A percentile compares a stretch with the other conserved stretches of the same genome.
Evolutionary conservation across 495 filamentous ascomycete species (phyloP).

Genomic region (Mytilinidion resinicola): DNA sequence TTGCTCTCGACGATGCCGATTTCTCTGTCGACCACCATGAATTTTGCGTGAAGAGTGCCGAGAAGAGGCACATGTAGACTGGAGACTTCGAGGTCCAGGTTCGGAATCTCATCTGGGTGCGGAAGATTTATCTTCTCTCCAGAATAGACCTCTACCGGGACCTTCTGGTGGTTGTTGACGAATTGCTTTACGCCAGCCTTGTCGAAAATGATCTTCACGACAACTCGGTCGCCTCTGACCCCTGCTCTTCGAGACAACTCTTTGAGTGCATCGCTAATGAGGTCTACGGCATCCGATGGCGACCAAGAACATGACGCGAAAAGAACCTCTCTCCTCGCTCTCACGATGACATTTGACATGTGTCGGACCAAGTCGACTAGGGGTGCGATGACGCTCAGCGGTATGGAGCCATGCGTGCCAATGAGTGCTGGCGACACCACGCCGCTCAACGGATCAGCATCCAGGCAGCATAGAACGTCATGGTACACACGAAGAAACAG

Average conservation of each 20-base stretch:
- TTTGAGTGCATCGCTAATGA: conserved; percentile 60
- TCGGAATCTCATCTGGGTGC: conserved; percentile 54
- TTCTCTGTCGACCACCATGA: conserved; percentile 68
- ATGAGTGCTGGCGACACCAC: conserved; percentile 64
- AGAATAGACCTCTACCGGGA: conserved; percentile 52
- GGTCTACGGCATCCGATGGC: conserved; percentile 58
- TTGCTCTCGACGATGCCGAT: conserved; percentile 65
- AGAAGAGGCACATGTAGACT: conserved; percentile 65
- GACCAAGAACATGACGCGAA: conserved; percentile 47
- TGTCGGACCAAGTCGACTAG: conserved; percentile 66
- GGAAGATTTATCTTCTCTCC: conserved; percentile 54
- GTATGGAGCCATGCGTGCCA: conserved; percentile 59
- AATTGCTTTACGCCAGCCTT: conserved; percentile 30
- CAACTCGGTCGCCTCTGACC: conserved; percentile 48
- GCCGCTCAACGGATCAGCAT: conserved; percentile 49
- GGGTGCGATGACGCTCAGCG: conserved; percentile 62
- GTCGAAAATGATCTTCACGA: conserved; percentile 73
- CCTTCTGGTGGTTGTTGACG: conserved; percentile 55
- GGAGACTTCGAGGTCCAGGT: conserved; percentile 64
- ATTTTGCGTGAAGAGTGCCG: conserved; percentile 74
- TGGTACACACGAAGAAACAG: conserved; percentile 64
- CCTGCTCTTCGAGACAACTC: conserved; percentile 63
- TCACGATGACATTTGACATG: conserved; percentile 64
- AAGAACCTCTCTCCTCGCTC: conserved; percentile 65
- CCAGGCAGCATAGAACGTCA: conserved; percentile 56